phyloP scores from a whole-genome alignment of 331 rosid species.

The Prunus yedoensis region DNA sequence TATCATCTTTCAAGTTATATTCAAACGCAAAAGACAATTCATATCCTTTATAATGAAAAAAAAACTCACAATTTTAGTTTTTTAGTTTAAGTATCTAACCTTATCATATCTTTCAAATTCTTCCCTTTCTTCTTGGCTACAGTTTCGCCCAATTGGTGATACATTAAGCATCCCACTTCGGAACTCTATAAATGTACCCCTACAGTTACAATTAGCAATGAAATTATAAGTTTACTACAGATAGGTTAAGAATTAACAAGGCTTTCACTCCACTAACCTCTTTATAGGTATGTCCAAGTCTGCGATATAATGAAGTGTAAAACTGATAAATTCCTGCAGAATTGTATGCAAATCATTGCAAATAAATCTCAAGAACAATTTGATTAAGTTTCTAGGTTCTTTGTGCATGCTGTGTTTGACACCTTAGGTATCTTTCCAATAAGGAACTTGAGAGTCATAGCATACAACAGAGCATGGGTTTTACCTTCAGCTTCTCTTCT shows the following conservation, averaged over 20 bases:
- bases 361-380: constrained; percentile 5
- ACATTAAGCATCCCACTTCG: constrained; percentile 95
- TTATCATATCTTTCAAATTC: constrained; percentile 93
- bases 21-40: too few relatives aligned
- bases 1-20: constrained; percentile 21
- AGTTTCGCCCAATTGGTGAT: constrained; percentile 93
- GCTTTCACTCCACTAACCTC: constrained; percentile 56
- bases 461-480: constrained; percentile 5
- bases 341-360: constrained; percentile 17
- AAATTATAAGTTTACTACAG: constrained; percentile 9
- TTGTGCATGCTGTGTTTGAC: background rate
- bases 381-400: background rate
- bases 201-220: constrained; percentile 17
- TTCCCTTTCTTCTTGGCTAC: constrained; percentile 99
- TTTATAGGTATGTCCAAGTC: constrained; percentile 96
- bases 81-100: constrained; percentile 37
- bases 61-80: background rate
- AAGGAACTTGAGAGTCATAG: background rate
- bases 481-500: constrained; percentile 83
- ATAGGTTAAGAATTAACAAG: background rate
- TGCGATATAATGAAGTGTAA: constrained; percentile 89
- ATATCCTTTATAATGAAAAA: background rate
- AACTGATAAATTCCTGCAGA: constrained; percentile 80
- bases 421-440: background rate
- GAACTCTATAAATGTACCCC: constrained; percentile 96